phyloP scores from a whole-genome alignment of 129 eudicot genomes.

The Ambrosia artemisiifolia region DNA sequence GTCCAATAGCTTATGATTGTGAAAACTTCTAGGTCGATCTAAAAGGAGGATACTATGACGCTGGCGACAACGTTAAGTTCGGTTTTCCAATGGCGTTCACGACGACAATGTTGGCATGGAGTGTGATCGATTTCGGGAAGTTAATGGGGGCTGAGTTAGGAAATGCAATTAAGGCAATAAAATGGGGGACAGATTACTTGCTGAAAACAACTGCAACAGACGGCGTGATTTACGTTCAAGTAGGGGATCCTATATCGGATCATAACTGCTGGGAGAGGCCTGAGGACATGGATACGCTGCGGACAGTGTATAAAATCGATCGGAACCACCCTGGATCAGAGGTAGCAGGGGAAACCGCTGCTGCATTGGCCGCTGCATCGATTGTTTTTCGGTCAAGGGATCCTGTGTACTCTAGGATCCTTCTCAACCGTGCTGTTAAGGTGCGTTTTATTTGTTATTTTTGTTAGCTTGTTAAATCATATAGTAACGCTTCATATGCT shows the following conservation, averaged over 20 bases:
- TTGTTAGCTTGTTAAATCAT: not conserved
- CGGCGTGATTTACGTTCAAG: slow-evolving; percentile 70
- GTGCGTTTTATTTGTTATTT: slow-evolving; percentile 33
- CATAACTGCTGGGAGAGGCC: slow-evolving; percentile 97
- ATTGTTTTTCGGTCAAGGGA: slow-evolving; percentile 79
- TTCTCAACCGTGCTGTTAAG: slow-evolving; percentile 75
- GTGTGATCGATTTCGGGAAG: slow-evolving; percentile 71
- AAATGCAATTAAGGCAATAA: slow-evolving; percentile 63
- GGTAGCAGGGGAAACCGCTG: slow-evolving; percentile 96
- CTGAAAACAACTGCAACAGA: slow-evolving; percentile 76
- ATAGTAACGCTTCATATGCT: not conserved
- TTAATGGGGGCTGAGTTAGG: slow-evolving; percentile 59
- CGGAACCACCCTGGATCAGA: slow-evolving; percentile 83
- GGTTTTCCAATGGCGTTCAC: slow-evolving; percentile 98
- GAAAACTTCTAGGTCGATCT: slow-evolving; percentile 59
- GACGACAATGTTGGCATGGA: slow-evolving; percentile 78
- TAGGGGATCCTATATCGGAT: slow-evolving; percentile 75
- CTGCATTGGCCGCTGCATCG: slow-evolving; percentile 86
- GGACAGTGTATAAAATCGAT: slow-evolving; percentile 75
- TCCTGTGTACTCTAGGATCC: slow-evolving; percentile 66
- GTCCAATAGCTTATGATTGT: too few relatives aligned
- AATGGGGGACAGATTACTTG: slow-evolving; percentile 87
- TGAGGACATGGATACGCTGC: slow-evolving; percentile 83
- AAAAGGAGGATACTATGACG: slow-evolving; percentile 94
- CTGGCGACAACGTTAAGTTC: slow-evolving; percentile 87